phyloP scores from a whole-genome alignment of 306 rosid genomes.

The Vigna mungo region DNA sequence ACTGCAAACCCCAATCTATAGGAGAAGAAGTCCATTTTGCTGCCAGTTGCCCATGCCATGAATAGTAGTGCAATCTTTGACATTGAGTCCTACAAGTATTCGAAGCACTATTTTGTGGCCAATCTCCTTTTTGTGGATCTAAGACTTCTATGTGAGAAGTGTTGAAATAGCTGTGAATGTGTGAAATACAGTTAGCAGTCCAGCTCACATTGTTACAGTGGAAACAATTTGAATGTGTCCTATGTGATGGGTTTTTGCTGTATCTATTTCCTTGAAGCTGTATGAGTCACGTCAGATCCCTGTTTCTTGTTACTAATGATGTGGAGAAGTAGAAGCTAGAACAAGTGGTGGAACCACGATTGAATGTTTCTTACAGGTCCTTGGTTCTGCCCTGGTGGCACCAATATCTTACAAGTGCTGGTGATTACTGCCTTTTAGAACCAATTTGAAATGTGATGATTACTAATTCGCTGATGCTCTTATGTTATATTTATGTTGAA shows the following conservation, averaged over 20 bases:
- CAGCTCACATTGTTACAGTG: no score
- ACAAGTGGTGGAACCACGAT: neutral
- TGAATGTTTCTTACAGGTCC: neutral
- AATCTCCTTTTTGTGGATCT: neutral
- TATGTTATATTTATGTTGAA: neutral
- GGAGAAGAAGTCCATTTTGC: neutral
- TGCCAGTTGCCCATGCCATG: neutral
- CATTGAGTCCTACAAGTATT: neutral
- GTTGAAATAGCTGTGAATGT: neutral
- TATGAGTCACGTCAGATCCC: no score
- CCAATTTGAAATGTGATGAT: slow-evolving; percentile 7
- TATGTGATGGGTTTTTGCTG: no score
- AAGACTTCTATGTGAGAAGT: neutral
- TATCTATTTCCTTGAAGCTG: no score
- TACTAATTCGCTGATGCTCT: neutral
- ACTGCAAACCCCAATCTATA: neutral
- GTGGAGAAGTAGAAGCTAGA: slow-evolving; percentile 3
- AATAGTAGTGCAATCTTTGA: neutral
- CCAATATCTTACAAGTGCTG: neutral
- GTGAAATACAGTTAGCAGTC: neutral
- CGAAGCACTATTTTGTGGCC: no score
- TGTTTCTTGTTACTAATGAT: no score
- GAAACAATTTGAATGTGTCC: no score
- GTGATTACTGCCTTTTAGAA: neutral
- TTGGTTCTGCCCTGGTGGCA: neutral